Percentiles rank a stretch among this genome's conserved stretches.
phyloP scores from a whole-genome alignment of 225 moss, liverwort and hornwort genomes.

The Pseudisothecium myosuroides region DNA sequence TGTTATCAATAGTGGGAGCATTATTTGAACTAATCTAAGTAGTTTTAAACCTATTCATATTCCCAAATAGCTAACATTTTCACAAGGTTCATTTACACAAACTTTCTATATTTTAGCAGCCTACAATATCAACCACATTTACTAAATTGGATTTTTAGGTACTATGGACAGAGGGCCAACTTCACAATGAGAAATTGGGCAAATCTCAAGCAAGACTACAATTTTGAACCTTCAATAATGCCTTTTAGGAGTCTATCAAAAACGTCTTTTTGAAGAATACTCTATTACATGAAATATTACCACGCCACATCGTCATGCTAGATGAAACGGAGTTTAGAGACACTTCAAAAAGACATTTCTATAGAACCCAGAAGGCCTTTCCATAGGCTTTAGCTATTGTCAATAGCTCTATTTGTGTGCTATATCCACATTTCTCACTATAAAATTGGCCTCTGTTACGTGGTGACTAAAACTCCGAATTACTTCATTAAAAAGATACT shows the following conservation, averaged over 20 bases:
- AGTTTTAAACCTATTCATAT: rapidly evolving
- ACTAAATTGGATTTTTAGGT: neutral
- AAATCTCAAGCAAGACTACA: neutral
- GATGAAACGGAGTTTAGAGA: rapidly evolving
- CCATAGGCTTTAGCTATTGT: neutral
- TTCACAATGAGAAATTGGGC: too few species aligned
- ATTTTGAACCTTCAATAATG: neutral
- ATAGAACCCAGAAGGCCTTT: neutral
- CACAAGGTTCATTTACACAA: rapidly evolving
- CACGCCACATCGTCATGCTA: rapidly evolving
- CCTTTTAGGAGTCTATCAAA: rapidly evolving
- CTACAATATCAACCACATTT: rapidly evolving
- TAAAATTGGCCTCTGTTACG: neutral
- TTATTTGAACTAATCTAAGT: neutral
- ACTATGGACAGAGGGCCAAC: too few species aligned
- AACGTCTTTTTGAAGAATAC: neutral
- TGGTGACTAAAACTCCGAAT: rapidly evolving
- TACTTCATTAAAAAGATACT: too few species aligned
- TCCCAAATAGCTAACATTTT: neutral
- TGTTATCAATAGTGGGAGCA: rapidly evolving
- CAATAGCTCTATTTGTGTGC: neutral
- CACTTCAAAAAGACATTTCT: neutral
- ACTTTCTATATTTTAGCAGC: neutral
- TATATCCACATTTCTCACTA: neutral
- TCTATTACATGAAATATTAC: neutral